These are phyloP conservation scores for Musa troglodytarum DNA, from an alignment of 176 grass and related monocot genomes.

Conservation along the genomic window DNA sequence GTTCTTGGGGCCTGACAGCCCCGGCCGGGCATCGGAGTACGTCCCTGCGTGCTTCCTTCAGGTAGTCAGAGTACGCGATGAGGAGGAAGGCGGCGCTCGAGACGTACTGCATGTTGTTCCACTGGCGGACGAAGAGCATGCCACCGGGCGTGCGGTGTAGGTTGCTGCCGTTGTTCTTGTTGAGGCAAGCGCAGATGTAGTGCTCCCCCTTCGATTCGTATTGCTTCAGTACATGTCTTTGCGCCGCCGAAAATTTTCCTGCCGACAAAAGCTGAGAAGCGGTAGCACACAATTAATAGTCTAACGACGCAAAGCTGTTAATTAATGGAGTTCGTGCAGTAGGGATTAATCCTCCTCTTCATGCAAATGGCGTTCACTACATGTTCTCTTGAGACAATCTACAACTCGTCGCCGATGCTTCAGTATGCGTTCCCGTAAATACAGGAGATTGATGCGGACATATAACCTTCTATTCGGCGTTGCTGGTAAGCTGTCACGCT, in stretches of 20 bases:
- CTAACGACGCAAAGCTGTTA: no score
- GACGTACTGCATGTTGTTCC: constrained; percentile 21
- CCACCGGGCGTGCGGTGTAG: constrained; percentile 3
- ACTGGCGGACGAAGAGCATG: constrained; percentile 17
- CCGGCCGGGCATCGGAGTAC: not conserved
- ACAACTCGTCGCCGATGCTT: no score
- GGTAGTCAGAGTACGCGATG: not conserved
- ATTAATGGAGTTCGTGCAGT: no score
- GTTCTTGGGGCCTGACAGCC: not conserved
- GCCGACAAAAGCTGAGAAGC: not conserved
- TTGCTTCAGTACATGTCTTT: not conserved
- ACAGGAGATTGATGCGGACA: no score
- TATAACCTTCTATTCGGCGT: no score
- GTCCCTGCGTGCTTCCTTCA: not conserved
- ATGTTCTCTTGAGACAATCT: no score
- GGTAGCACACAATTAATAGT: no score
- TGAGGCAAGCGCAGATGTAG: constrained; percentile 8
- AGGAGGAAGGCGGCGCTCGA: constrained; percentile 11
- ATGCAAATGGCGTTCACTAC: no score
- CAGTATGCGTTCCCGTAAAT: no score
- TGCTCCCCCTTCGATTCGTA: constrained; percentile 9
- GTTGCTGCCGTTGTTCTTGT: constrained; percentile 1
- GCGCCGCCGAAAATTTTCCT: not conserved
- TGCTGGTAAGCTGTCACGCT: no score
- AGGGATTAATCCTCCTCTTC: no score